These are phyloP conservation scores for Piper betle DNA, from an alignment of 164 flowering plant genomes.

Conservation along the genomic window DNA sequence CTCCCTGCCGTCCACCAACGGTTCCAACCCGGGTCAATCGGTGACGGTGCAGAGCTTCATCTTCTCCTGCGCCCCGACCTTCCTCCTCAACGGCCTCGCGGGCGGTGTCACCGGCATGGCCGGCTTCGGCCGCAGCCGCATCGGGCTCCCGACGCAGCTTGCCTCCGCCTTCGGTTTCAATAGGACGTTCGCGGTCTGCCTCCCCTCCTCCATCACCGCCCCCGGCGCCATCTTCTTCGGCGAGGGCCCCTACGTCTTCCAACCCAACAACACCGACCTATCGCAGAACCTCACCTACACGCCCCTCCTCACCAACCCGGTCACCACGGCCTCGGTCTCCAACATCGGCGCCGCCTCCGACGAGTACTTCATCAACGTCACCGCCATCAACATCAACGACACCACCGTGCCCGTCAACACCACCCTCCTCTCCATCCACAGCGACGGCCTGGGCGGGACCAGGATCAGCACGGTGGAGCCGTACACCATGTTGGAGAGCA, in stretches of 20 bases:
- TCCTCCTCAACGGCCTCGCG: slow-evolving; percentile 21
- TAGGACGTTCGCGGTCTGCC: slow-evolving; percentile 24
- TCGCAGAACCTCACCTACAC: slow-evolving; percentile 16
- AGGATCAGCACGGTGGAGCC: slow-evolving; percentile 40
- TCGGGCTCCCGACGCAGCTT: slow-evolving; percentile 16
- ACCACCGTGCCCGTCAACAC: slow-evolving; percentile 15
- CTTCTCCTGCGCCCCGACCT: slow-evolving; percentile 15
- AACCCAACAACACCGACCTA: slow-evolving; percentile 12
- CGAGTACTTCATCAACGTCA: slow-evolving; percentile 32
- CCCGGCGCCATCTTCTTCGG: slow-evolving; percentile 27
- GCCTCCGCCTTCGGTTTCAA: slow-evolving; percentile 15
- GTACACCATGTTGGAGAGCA: slow-evolving; percentile 29
- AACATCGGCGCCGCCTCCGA: slow-evolving; percentile 6
- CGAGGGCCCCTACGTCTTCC: slow-evolving; percentile 21
- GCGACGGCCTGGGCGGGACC: slow-evolving; percentile 16
- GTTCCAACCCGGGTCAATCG: slow-evolving; percentile 12
- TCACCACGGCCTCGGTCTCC: slow-evolving; percentile 2
- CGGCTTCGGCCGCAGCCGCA: slow-evolving; percentile 16
- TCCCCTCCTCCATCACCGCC: slow-evolving; percentile 10
- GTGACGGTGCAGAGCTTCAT: slow-evolving; percentile 12
- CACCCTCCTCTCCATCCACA: slow-evolving; percentile 8
- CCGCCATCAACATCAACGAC: slow-evolving; percentile 19
- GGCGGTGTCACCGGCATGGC: slow-evolving; percentile 18
- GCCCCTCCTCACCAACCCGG: slow-evolving; percentile 12
- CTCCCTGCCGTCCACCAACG: slow-evolving; percentile 17